Evolutionary conservation across 257 asterid species (phyloP), one percentile per base, ranked within the genome.

Genomic region (Ilex asprella): DNA sequence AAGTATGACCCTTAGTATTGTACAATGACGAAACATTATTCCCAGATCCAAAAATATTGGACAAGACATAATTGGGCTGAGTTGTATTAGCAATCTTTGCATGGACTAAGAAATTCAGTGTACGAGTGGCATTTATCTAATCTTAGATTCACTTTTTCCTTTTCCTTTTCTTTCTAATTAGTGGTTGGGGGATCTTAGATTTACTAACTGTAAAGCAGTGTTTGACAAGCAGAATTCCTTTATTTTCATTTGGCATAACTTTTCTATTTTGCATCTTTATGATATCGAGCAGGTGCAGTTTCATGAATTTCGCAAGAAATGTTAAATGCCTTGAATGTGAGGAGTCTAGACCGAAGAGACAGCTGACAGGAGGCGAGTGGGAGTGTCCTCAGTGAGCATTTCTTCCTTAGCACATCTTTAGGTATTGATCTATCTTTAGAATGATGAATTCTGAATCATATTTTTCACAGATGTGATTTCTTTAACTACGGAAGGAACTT

Each of bases 261-360:
- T 7, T 15, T 7, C 54, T 49, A n/a, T 11, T 49, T 49, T 7
- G 10, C 11, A 49, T 49, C 11, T 49, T 49, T 15, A 11, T 49
- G 10, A 49, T 70, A 41, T 73, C 69, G 67, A 73, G 70, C 87
- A 92, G 99, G 89, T 92, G 99, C 76, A 76, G 71, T 65, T 92
- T 89, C 65, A 92, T 92, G 97, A 92, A 92, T 82, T 92, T 92
- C 39, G 99, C 99, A 12, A 89, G 85, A 83, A 92, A 92, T 56
- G 49, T 64, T 52, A 75, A 84, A 70, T 92, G 99, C 77, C 95
- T 86, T 16, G 99, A 92, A 77, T 92, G 99, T 67, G 97, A 89
- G 82, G 97, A 79, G 68, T 47, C 81, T 59, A 79, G 89, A 80
- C 95, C 99, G 5, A 77, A 67, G 73, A 82, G 71, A 68, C 86